A percentile compares a stretch with the other conserved stretches of the same genome.
These are phyloP conservation scores for Haplosporangium sp. DNA, from an alignment of 371 early-diverging fungal species.

Conservation along the genomic window DNA sequence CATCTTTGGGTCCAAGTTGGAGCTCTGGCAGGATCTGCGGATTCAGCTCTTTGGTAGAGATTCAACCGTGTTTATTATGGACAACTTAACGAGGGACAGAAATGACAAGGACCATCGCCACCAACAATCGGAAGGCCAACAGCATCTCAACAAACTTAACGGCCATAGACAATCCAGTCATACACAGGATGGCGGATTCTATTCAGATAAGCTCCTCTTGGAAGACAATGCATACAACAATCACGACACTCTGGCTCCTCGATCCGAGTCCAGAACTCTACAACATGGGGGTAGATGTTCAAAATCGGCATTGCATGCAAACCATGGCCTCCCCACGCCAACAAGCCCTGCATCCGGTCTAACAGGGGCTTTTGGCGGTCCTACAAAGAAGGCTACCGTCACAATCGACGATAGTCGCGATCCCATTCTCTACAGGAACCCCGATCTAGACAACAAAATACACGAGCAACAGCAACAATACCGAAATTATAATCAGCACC, in stretches of 20 bases:
- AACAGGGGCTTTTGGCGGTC: neutral
- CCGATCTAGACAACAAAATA: neutral
- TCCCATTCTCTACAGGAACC: conserved; percentile 20
- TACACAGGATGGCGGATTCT: neutral
- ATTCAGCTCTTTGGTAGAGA: conserved; percentile 5
- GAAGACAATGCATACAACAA: conserved; percentile 6
- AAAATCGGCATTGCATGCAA: no score
- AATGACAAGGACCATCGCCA: conserved; percentile 2
- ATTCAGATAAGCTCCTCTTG: conserved; percentile 11
- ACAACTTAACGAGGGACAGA: conserved; percentile 9
- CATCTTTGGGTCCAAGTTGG: conserved; percentile 42
- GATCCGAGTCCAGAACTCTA: neutral
- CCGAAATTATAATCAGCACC: neutral
- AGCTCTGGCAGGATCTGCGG: conserved; percentile 42
- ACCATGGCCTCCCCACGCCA: no score
- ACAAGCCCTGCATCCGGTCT: no score
- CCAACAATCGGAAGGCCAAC: neutral
- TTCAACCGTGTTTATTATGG: conserved; percentile 12
- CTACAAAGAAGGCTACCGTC: neutral
- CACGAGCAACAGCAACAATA: neutral
- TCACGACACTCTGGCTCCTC: conserved; percentile 12
- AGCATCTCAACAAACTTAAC: neutral
- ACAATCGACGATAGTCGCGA: conserved; percentile 19
- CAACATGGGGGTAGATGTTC: no score
- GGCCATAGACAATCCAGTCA: neutral